Base-by-base conservation (phyloP, 495 filamentous ascomycete species). In the Penicillium mononematosum region DNA sequence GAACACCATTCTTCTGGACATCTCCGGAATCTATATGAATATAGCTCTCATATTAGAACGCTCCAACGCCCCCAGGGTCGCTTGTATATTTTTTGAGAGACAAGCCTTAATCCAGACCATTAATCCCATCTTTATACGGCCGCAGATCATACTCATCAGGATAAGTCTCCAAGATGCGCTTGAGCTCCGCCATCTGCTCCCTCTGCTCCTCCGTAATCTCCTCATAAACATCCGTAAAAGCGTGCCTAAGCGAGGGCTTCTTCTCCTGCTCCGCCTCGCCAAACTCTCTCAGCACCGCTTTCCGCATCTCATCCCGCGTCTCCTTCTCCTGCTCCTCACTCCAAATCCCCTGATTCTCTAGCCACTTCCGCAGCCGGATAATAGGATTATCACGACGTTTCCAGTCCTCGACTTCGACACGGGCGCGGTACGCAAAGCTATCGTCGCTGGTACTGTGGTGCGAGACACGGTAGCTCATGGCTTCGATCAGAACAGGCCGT, bases 371-470 rank as follows among this genome's bases (percentile, higher is more conserved):
- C 62, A 98, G 69, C 48, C 93, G 78, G 43, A 91, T 90, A 42
- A 98, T 91, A 1, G 94, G 94, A 66, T 98, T 98, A 69, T 98
- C 94, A 10, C 95, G 79, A 5, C 92, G 79, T 69, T 98, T 98
- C 94, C 94, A 98, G 61, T 98, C 93, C 65, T 99, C 94, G 3
- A 99, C 94, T 64, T 99, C 94, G 0, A 96, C 88, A 25, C 85
- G 82, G 0, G 93, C 92, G 17, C 94, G 91, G 71, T 99, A 99
- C 2, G 93, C 93, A 66, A 96, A 98, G 36, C 88, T 92, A 67
- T 99, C 94, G 63, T 99, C 94, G n/a, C 86, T 91, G 0, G 94
- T 99, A 71, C 92, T 96, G 74, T 99, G 94, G 70, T 99, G 94
- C 34, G 86, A 90, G 45, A 99, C 92, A 16, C 94, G 92, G 70